Base-by-base conservation (phyloP, 306 rosid species). In the Acacia crassicarpa region DNA sequence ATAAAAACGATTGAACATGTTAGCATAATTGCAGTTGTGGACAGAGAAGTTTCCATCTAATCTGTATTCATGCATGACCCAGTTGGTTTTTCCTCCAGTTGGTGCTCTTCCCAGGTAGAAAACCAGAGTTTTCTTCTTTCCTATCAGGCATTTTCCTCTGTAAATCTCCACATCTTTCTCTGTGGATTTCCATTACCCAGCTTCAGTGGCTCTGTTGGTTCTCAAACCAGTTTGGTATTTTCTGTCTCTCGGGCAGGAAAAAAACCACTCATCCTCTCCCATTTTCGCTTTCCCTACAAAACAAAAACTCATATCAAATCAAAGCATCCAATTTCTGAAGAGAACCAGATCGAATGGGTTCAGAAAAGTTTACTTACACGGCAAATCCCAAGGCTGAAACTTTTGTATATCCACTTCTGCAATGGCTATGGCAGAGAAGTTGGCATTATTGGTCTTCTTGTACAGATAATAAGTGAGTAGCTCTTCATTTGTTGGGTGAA, bases 41-140 rank as follows among this genome's bases (percentile, higher is more conserved):
- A 87, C 83, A 38, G 90, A 85, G 67, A 90, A 88, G 81, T 85
- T 91, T 33, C 98, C 98, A 51, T 95, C 97, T 51, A 93, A 81
- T 75, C 98, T 89, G 80, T 88, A 95, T 59, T 95, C 98, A 76
- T 93, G 98, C 93, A 93, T 95, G 44, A 95, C 95, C 98, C 98
- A 95, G 68, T 91, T 83, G 40, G 85, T 81, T 83, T 93, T 95
- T 68, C 90, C 65, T 3, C 65, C 65, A 0, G 10, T 58, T 22
- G 65, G 65, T 22, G 65, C 65, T 58, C 65, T 91, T 10, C 98
- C 98, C 83, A n/a, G 78, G 91, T 95, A 95, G 84, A 95, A 95
- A 77, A 95, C 99, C 69, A 93, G 81, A 65, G 98, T 95, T 76
- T 95, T 95, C 91, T 93, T 93, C 97, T 91, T 93, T 9, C 99